Evolutionary conservation across 2,329 filamentous ascomycete genomes (phyloP).

Genomic region (Bipolaris sorokiniana): DNA sequence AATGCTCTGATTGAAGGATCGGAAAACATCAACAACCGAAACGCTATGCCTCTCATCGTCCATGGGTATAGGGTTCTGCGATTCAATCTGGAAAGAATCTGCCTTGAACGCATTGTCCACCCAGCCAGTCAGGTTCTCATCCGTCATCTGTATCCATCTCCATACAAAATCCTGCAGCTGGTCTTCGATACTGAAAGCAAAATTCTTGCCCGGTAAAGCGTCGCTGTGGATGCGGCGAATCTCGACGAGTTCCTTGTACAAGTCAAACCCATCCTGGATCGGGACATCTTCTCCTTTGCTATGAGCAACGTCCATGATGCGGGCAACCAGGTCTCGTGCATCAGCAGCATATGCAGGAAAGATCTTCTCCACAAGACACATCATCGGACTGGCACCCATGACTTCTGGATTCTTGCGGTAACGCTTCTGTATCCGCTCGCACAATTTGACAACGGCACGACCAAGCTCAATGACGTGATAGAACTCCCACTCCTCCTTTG

Average conservation of each 20-base stretch:
- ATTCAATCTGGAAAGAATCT: slow-evolving; percentile 80
- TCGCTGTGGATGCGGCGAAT: slow-evolving; percentile 81
- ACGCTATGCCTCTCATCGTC: slow-evolving; percentile 91
- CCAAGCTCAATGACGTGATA: slow-evolving; percentile 88
- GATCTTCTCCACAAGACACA: slow-evolving; percentile 79
- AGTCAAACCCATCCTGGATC: slow-evolving; percentile 89
- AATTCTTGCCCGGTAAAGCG: slow-evolving; percentile 72
- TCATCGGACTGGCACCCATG: slow-evolving; percentile 73
- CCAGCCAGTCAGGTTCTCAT: slow-evolving; percentile 78
- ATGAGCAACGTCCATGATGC: slow-evolving; percentile 76
- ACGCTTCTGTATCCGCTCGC: slow-evolving; percentile 88
- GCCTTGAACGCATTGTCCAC: slow-evolving; percentile 91
- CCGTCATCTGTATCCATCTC: slow-evolving; percentile 87
- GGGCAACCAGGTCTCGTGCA: slow-evolving; percentile 79
- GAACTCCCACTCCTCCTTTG: slow-evolving; percentile 86
- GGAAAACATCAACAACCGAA: slow-evolving; percentile 91
- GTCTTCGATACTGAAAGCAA: slow-evolving; percentile 86
- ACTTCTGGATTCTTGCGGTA: slow-evolving; percentile 88
- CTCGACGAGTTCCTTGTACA: slow-evolving; percentile 87
- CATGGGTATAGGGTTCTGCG: slow-evolving; percentile 66
- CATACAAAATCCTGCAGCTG: slow-evolving; percentile 91
- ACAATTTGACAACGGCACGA: slow-evolving; percentile 82
- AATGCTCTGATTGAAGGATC: slow-evolving; percentile 88
- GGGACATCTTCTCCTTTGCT: slow-evolving; percentile 76
- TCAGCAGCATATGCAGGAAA: slow-evolving; percentile 92